Evolutionary conservation across 805 yeast genomes (phyloP), one percentile per base, ranked within the genome.

Genomic region (Wickerhamiella spandovensis): DNA sequence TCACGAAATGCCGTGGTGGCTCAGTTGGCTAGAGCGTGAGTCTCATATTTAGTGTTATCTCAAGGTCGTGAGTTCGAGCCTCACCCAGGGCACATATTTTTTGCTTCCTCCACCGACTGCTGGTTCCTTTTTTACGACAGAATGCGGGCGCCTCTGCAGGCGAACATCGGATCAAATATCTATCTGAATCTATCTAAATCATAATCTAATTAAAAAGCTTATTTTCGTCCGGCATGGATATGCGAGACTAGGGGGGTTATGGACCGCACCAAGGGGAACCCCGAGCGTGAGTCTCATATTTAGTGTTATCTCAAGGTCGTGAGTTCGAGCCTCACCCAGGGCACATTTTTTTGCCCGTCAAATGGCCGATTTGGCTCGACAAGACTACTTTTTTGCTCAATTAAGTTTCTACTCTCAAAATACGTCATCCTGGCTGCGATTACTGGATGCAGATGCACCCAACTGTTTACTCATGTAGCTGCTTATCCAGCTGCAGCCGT

Each of bases 51-150:
- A 9, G 42, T 30, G 48, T 30, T 8, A 49, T 49, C 51, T 44
- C 51, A 49, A 49, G 51, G 46, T 49, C 51, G 51, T 44, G 48
- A 49, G 51, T 49, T 49, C 51, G 51, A 49, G 24, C 30, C 51
- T 49, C 48, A 44, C 51, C 51, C 28, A 39, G 48, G 51, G 51
- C 51, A 49, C 37, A 21, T 28, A n/a, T 38, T 25, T 23, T 47
- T 46, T 24, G 5, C 17, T 38, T n/a, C 45, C 6, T 17, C 24
- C 17, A 39, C 47, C 47, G n/a, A n/a, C n/a, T n/a, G n/a, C n/a
- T n/a, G n/a, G n/a, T n/a, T n/a, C n/a, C n/a, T 8, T 24, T 24
- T 24, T 24, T 24, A 24, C 25, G n/a, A n/a, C n/a, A n/a, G n/a
- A n/a, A n/a, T n/a, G n/a, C n/a, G n/a, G n/a, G n/a, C n/a, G n/a